Evolutionary conservation across 306 rosid species (phyloP).

Genomic region (Myrica gale): DNA sequence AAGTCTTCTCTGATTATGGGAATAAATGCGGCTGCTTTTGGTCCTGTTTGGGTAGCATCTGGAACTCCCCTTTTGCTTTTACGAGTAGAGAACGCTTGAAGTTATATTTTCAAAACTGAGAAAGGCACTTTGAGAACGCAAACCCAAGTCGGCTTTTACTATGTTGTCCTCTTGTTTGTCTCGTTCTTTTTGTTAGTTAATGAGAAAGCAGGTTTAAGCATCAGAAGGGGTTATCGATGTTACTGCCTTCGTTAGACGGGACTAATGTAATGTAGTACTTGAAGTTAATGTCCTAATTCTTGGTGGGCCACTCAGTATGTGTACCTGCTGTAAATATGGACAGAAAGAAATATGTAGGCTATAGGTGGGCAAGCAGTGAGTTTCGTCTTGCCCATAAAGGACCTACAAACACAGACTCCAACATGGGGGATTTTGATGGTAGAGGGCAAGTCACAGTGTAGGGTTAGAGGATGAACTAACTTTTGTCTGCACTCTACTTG

Average conservation of each 20-base stretch:
- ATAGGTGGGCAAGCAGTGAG: constrained; percentile 61
- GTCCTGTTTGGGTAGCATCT: neutral
- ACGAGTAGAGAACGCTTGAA: neutral
- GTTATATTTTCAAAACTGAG: neutral
- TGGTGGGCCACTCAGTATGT: constrained; percentile 68
- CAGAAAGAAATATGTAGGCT: constrained; percentile 53
- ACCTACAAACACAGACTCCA: constrained; percentile 40
- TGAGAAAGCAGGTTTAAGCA: neutral
- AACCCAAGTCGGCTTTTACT: neutral
- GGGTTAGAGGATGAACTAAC: neutral
- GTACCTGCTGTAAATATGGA: constrained; percentile 81
- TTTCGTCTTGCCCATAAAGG: constrained; percentile 56
- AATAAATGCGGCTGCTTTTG: constrained; percentile 21
- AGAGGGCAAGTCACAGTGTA: neutral
- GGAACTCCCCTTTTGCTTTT: neutral
- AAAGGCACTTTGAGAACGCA: neutral
- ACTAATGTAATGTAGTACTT: constrained; percentile 1
- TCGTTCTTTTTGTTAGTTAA: neutral
- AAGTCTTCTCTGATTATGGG: neutral
- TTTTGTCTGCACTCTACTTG: too few species aligned
- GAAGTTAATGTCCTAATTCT: constrained; percentile 70
- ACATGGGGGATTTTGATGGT: constrained; percentile 16
- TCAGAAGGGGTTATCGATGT: constrained; percentile 8
- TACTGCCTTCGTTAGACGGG: neutral
- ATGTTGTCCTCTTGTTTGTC: neutral